Percentiles rank a stretch among this genome's conserved stretches.
Evolutionary conservation across 23 red algal species (phyloP).

Genomic region (Gracilaria domingensis): DNA sequence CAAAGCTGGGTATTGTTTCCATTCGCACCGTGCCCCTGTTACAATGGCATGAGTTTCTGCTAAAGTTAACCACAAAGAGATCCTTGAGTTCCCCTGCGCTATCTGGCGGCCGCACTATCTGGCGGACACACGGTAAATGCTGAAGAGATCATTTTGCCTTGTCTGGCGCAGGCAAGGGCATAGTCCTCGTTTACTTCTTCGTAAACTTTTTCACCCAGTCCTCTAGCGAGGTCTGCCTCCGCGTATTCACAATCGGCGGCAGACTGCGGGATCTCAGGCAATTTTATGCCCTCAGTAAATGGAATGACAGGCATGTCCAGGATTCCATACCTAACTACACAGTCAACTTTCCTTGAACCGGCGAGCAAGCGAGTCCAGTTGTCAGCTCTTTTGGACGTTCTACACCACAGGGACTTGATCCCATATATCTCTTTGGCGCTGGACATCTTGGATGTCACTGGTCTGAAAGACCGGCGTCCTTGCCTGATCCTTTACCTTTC

Average conservation of each 20-base stretch:
- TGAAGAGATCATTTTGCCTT: too few relatives aligned
- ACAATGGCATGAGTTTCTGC: constrained; percentile 25
- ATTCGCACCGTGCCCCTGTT: neutral
- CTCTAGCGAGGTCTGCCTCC: neutral
- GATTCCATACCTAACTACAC: constrained; percentile 21
- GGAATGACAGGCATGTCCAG: constrained; percentile 11
- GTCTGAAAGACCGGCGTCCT: neutral
- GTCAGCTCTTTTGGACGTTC: neutral
- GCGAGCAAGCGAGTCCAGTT: neutral
- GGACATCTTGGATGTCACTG: neutral
- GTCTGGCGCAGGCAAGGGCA: too few relatives aligned
- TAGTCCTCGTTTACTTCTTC: constrained; percentile 5
- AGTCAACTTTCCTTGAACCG: neutral
- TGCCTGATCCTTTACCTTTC: neutral
- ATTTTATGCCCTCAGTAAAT: neutral
- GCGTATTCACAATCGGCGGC: constrained; percentile 8
- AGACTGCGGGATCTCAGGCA: neutral
- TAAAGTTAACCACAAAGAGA: constrained; percentile 40
- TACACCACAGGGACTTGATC: neutral
- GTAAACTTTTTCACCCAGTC: neutral
- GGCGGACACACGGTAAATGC: too few relatives aligned
- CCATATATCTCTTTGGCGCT: neutral
- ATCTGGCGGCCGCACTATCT: neutral
- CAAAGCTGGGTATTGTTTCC: constrained; percentile 34
- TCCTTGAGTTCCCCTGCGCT: neutral